Evolutionary conservation across 2,329 filamentous ascomycete genomes (phyloP).

Genomic region (Penicillium freii): DNA sequence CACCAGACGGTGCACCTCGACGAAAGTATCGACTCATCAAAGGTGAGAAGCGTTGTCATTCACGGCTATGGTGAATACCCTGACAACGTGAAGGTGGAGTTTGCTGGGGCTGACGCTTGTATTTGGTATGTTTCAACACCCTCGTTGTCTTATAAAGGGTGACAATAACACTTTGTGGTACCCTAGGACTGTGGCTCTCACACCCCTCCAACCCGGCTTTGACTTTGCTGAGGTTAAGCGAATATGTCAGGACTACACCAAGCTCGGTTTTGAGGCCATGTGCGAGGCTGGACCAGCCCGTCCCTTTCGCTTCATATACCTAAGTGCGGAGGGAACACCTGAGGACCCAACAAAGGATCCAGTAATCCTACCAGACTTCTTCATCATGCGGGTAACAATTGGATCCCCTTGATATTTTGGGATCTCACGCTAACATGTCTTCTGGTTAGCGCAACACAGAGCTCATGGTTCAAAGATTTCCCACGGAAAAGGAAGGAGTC

Average conservation of each 20-base stretch:
- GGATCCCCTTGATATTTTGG: background rate
- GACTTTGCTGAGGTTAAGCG: conserved; percentile 40
- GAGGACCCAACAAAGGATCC: conserved; percentile 49
- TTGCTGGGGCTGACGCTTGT: conserved; percentile 36
- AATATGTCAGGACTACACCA: conserved; percentile 44
- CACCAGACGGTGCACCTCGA: conserved; percentile 6
- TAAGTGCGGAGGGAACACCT: conserved; percentile 48
- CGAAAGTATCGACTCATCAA: conserved; percentile 9
- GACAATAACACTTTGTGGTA: background rate
- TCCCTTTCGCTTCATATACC: conserved; percentile 51
- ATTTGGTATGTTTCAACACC: conserved; percentile 34
- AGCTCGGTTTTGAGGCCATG: conserved; percentile 39
- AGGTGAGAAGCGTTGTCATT: conserved; percentile 34
- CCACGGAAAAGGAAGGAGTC: background rate
- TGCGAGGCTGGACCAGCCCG: conserved; percentile 23
- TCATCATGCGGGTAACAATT: conserved; percentile 13
- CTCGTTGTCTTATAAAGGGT: no score
- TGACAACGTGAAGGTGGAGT: conserved; percentile 30
- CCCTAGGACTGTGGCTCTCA: conserved; percentile 9
- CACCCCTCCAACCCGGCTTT: conserved; percentile 34
- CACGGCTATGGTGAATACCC: conserved; percentile 35
- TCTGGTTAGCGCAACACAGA: conserved; percentile 10
- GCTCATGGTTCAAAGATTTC: conserved; percentile 9
- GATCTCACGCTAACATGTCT: background rate
- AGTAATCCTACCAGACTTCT: conserved; percentile 6